Evolutionary conservation across 495 filamentous ascomycete genomes (phyloP).

Genomic region (Penicillium parvum): DNA sequence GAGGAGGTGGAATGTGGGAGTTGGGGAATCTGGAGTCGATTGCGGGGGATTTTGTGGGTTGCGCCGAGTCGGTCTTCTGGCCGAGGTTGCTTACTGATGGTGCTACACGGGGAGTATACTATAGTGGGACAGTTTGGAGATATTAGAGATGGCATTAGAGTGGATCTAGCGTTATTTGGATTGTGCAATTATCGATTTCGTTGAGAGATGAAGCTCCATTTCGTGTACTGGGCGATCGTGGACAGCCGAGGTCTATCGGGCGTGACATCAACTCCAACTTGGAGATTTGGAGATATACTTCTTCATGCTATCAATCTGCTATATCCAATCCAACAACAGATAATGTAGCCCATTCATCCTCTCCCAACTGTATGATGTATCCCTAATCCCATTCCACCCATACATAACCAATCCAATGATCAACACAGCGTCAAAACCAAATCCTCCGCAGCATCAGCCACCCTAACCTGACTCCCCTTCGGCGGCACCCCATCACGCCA

Average conservation of each 20-base stretch:
- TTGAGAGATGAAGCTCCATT: too few species aligned
- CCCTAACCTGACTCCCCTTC: conserved; percentile 46
- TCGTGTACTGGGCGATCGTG: too few species aligned
- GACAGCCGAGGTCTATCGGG: conserved; percentile 10
- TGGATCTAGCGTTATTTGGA: not conserved
- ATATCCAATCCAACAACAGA: too few species aligned
- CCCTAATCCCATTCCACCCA: too few species aligned
- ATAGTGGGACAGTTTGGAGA: too few species aligned
- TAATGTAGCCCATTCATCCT: too few species aligned
- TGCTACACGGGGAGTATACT: too few species aligned
- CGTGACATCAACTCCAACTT: conserved; percentile 7
- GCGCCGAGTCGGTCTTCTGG: conserved; percentile 16
- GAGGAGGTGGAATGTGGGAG: conserved; percentile 12
- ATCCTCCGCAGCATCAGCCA: conserved; percentile 29
- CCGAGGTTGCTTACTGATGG: conserved; percentile 9
- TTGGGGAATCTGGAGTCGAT: conserved; percentile 29
- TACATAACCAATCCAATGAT: not conserved
- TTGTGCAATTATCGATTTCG: not conserved
- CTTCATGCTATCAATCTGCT: too few species aligned
- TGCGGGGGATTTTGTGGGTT: conserved; percentile 21
- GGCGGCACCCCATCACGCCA: conserved; percentile 50
- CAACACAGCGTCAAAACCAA: conserved; percentile 35
- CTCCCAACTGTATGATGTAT: not conserved
- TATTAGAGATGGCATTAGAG: not conserved
- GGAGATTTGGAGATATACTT: not conserved